phyloP scores from a whole-genome alignment of 1,284 basidiomycete species.

The Cryptococcus wingfieldii region DNA sequence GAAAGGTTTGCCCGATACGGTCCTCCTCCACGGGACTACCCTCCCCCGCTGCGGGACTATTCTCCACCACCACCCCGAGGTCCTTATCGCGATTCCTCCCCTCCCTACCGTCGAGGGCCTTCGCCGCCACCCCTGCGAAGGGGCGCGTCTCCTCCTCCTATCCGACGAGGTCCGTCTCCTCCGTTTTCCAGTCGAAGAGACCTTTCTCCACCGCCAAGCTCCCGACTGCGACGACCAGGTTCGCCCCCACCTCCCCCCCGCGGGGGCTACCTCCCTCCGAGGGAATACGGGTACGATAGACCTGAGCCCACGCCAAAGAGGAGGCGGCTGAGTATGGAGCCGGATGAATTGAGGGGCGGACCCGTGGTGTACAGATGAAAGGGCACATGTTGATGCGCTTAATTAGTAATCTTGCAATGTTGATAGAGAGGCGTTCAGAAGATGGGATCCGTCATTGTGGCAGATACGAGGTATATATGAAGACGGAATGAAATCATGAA shows the following conservation, averaged over 20 bases:
- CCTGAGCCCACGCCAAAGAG: not conserved
- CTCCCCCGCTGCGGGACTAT: not conserved
- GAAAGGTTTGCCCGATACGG: not conserved
- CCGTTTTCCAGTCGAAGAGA: not conserved
- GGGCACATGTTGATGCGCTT: not conserved
- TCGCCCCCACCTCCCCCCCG: not conserved
- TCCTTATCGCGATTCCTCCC: not conserved
- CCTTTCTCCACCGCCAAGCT: not conserved
- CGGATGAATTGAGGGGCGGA: not conserved
- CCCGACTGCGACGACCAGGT: not conserved
- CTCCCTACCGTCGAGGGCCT: constrained; percentile 1
- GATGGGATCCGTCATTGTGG: not conserved
- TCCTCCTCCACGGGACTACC: no score
- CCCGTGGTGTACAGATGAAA: not conserved
- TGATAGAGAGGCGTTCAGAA: not conserved
- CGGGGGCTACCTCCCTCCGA: not conserved
- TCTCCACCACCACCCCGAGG: not conserved
- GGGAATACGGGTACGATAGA: constrained; percentile 1
- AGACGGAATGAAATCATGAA: no score
- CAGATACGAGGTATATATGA: not conserved
- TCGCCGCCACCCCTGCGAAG: not conserved
- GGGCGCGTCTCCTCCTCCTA: not conserved
- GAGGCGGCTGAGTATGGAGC: not conserved
- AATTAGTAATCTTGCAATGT: not conserved
- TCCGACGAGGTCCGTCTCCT: no score